Conservation (phyloP, 2,329 filamentous ascomycete species). For the Hansfordia pulvinata region DNA sequence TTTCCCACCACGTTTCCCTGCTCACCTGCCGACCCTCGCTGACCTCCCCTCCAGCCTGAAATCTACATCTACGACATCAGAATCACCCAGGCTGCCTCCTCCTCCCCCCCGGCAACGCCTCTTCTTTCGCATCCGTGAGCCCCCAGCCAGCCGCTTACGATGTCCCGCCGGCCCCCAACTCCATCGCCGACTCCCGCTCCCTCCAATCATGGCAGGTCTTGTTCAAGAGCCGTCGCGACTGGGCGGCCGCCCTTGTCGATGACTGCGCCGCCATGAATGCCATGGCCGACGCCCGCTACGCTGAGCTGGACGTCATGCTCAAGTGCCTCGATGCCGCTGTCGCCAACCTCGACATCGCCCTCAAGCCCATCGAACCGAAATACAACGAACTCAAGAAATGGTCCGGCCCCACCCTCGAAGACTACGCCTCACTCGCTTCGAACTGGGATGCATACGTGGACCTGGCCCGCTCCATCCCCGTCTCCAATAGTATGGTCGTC, state of each 20-base stretch:
- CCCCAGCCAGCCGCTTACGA: constrained; percentile 40
- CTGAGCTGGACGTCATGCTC: constrained; percentile 63
- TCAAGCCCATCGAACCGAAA: constrained; percentile 58
- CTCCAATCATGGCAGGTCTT: constrained; percentile 80
- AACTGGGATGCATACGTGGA: constrained; percentile 58
- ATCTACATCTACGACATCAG: constrained; percentile 87
- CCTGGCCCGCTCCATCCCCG: constrained; percentile 48
- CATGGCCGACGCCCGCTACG: constrained; percentile 49
- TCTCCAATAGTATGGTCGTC: constrained; percentile 50
- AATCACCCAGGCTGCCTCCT: constrained; percentile 45
- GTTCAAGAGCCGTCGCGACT: constrained; percentile 67
- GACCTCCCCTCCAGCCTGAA: constrained; percentile 46
- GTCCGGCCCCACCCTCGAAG: constrained; percentile 52
- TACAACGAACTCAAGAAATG: constrained; percentile 58
- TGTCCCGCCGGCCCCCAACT: constrained; percentile 62
- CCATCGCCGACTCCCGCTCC: constrained; percentile 65
- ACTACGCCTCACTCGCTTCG: constrained; percentile 49
- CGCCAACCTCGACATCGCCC: constrained; percentile 66
- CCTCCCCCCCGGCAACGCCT: constrained; percentile 26
- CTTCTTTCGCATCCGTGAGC: constrained; percentile 33
- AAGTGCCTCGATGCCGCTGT: constrained; percentile 75
- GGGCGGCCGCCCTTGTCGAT: constrained; percentile 60
- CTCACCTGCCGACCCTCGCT: constrained; percentile 2
- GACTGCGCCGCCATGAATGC: constrained; percentile 55
- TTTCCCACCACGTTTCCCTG: constrained; percentile 1